phyloP scores from a whole-genome alignment of 306 rosid species.

The Neltuma alba region DNA sequence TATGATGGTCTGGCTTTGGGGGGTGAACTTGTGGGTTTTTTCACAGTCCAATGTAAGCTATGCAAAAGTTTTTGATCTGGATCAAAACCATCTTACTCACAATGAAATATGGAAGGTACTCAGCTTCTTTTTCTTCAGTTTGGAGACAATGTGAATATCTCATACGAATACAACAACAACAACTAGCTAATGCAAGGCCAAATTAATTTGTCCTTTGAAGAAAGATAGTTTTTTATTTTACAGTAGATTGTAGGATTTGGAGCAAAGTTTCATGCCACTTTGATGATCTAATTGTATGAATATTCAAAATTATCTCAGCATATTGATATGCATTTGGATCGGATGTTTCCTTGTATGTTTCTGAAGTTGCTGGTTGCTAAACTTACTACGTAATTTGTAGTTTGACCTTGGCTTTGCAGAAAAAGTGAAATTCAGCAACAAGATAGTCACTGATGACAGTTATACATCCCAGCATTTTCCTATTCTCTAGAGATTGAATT shows the following conservation, averaged over 20 bases:
- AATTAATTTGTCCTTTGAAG: background rate
- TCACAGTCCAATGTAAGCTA: conserved; percentile 69
- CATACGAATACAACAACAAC: too few species aligned
- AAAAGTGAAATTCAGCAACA: background rate
- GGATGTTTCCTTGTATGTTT: background rate
- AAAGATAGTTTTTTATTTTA: too few species aligned
- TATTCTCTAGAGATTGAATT: background rate
- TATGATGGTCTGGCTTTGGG: conserved; percentile 99
- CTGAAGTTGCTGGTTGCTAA: background rate
- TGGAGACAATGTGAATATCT: conserved; percentile 9
- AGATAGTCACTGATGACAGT: background rate
- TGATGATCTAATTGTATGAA: background rate
- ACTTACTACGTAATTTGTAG: too few species aligned
- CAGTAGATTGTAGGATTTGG: background rate
- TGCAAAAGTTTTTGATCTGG: conserved; percentile 85
- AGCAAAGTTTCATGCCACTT: background rate
- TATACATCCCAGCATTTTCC: background rate
- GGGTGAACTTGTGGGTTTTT: conserved; percentile 87
- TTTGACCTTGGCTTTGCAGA: too few species aligned
- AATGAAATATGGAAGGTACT: conserved; percentile 96
- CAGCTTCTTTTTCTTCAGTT: conserved; percentile 32
- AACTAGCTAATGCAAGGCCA: too few species aligned
- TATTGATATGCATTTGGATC: background rate
- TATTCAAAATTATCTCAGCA: background rate
- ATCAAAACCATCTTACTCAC: conserved; percentile 90